Conservation (phyloP, 371 early-diverging fungal species). For the Mucor racemosus region DNA sequence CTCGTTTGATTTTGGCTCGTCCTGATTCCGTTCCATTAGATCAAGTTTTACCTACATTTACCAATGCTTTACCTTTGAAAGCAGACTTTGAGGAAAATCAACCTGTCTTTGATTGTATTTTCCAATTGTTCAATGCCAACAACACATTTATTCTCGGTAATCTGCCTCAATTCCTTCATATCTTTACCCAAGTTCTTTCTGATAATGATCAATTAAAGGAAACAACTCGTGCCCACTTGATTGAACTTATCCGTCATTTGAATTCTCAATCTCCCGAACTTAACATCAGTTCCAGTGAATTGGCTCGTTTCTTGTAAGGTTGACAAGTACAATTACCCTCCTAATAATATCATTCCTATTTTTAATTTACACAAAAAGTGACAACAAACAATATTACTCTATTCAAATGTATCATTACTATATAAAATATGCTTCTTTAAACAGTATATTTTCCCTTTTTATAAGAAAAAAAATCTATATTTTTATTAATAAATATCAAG, state of each 20-base stretch:
- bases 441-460: no score
- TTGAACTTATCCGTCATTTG: constrained; percentile 60
- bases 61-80: constrained; percentile 75
- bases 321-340: not conserved
- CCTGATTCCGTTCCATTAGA: constrained; percentile 78
- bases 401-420: not conserved
- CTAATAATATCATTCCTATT: not conserved
- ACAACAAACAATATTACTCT: not conserved
- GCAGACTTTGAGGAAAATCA: constrained; percentile 81
- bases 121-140: constrained; percentile 60
- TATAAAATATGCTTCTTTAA: not conserved
- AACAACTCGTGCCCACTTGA: constrained; percentile 55
- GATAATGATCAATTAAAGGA: constrained; percentile 61
- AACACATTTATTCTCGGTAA: constrained; percentile 49
- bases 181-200: constrained; percentile 53
- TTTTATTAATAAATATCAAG: not conserved
- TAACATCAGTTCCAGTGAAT: constrained; percentile 39
- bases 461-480: no score
- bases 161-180: constrained; percentile 44
- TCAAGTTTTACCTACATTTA: constrained; percentile 74
- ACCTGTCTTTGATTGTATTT: constrained; percentile 74
- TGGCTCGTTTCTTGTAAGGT: constrained; percentile 41
- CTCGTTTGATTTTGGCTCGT: constrained; percentile 54
- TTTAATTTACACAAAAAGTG: not conserved
- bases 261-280: constrained; percentile 51